These are phyloP conservation scores for Cryptococcus sp. DNA, from an alignment of 1,284 basidiomycete species.

Conservation along the genomic window DNA sequence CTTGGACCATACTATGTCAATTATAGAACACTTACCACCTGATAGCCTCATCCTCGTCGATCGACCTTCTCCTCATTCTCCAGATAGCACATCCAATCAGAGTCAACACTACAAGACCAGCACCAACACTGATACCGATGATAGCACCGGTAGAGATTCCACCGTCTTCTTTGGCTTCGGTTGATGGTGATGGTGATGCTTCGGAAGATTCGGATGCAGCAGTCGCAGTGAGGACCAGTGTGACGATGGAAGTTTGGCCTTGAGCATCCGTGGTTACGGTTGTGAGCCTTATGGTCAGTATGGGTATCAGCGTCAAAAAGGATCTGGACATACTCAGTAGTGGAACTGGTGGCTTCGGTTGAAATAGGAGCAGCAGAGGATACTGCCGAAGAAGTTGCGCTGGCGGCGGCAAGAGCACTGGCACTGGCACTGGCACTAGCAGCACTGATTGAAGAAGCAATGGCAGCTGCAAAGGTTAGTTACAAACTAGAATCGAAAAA, in stretches of 20 bases:
- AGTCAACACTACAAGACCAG: slow-evolving; percentile 32
- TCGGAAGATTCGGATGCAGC: slow-evolving; percentile 8
- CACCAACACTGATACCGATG: slow-evolving; percentile 42
- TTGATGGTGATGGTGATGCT: slow-evolving; percentile 1
- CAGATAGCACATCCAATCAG: slow-evolving; percentile 34
- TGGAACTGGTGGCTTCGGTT: too few relatives aligned
- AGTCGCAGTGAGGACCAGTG: slow-evolving; percentile 14
- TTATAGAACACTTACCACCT: slow-evolving; percentile 30
- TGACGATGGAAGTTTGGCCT: slow-evolving; percentile 26
- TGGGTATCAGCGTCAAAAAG: not conserved
- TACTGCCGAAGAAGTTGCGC: not conserved
- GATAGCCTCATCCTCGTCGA: slow-evolving; percentile 45
- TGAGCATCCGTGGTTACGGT: slow-evolving; percentile 21
- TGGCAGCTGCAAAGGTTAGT: too few relatives aligned
- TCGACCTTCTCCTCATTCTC: slow-evolving; percentile 33
- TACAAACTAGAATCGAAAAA: too few relatives aligned
- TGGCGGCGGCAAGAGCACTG: too few relatives aligned
- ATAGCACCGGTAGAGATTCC: slow-evolving; percentile 40
- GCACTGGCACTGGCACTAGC: too few relatives aligned
- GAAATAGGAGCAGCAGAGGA: too few relatives aligned
- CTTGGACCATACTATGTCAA: not conserved
- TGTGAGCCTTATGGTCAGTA: not conserved
- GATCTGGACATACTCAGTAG: too few relatives aligned
- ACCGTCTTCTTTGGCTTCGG: slow-evolving; percentile 8
- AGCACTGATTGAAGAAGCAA: too few relatives aligned